These are phyloP conservation scores for Noccaea caerulescens DNA, from an alignment of 345 rosid genomes.

Conservation along the genomic window DNA sequence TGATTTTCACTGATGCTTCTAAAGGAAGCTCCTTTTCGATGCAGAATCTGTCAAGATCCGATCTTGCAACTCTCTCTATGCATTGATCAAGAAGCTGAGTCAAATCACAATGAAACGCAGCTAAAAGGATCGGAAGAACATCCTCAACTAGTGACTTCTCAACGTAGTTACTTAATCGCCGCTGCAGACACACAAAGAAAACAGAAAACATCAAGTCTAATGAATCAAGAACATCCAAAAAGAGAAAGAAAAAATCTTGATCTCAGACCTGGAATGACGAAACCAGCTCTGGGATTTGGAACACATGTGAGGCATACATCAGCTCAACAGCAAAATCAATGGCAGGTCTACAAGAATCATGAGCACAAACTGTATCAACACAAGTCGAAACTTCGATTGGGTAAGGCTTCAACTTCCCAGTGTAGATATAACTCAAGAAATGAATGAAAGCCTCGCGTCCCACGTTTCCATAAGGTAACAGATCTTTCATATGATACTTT, in stretches of 20 bases:
- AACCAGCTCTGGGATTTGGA: conserved; percentile 75
- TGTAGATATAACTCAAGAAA: conserved; percentile 73
- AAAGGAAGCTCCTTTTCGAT: conserved; percentile 85
- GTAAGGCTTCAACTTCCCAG: conserved; percentile 76
- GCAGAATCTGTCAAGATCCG: conserved; percentile 69
- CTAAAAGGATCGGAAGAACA: conserved; percentile 78
- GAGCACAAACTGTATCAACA: conserved; percentile 67
- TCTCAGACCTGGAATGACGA: conserved; percentile 77
- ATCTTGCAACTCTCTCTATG: conserved; percentile 78
- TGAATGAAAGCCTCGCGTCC: conserved; percentile 77
- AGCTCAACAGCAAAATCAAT: conserved; percentile 78
- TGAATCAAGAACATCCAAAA: conserved; percentile 15
- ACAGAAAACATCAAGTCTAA: conserved; percentile 19
- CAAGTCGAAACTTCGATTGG: conserved; percentile 83
- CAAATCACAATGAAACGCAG: conserved; percentile 79
- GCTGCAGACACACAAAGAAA: conserved; percentile 52
- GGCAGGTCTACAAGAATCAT: conserved; percentile 88
- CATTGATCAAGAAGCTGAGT: conserved; percentile 73
- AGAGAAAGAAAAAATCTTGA: not conserved
- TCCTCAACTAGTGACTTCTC: conserved; percentile 80
- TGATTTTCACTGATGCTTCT: conserved; percentile 64
- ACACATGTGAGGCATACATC: conserved; percentile 80
- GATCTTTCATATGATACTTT: conserved; percentile 56
- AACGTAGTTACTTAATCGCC: conserved; percentile 72
- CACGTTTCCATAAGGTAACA: conserved; percentile 71